Percentiles rank a stretch among this genome's conserved stretches.
phyloP scores from a whole-genome alignment of 148 eudicot species.

The Chenopodium formosanum region DNA sequence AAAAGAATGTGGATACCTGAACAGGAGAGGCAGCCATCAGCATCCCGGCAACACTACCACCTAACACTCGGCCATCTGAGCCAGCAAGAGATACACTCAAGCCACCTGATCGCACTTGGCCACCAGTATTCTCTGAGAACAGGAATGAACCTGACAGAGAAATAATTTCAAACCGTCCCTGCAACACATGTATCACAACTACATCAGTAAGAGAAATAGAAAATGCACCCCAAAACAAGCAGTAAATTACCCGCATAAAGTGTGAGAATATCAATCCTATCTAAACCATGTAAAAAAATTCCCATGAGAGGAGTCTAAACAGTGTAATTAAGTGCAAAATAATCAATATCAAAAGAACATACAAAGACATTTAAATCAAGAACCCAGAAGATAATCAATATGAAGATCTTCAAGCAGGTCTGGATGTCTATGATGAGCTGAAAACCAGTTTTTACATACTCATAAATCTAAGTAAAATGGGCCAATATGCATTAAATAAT shows the following conservation, averaged over 20 bases:
- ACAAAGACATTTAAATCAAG: background rate
- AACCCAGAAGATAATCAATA: background rate
- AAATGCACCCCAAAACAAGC: background rate
- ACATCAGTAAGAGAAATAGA: background rate
- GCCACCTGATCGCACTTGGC: slow-evolving; percentile 57
- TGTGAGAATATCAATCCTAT: too few relatives aligned
- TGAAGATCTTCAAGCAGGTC: background rate
- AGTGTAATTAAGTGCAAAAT: background rate
- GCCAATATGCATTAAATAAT: background rate
- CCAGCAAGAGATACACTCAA: slow-evolving; percentile 82
- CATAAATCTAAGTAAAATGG: background rate
- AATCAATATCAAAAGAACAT: background rate
- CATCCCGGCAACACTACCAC: slow-evolving; percentile 82
- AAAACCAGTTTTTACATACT: background rate
- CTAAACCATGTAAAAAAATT: background rate
- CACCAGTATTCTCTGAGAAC: slow-evolving; percentile 58
- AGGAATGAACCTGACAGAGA: slow-evolving; percentile 81
- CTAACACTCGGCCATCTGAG: slow-evolving; percentile 79
- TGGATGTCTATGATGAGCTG: background rate
- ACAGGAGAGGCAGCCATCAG: slow-evolving; percentile 76
- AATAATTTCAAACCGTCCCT: slow-evolving; percentile 93
- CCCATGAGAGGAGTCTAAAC: background rate
- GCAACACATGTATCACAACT: slow-evolving; percentile 26
- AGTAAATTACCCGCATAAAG: background rate
- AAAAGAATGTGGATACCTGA: slow-evolving; percentile 46